Evolutionary conservation across 176 grass and related monocot genomes (phyloP).

Genomic region (Hyparrhenia diplandra): DNA sequence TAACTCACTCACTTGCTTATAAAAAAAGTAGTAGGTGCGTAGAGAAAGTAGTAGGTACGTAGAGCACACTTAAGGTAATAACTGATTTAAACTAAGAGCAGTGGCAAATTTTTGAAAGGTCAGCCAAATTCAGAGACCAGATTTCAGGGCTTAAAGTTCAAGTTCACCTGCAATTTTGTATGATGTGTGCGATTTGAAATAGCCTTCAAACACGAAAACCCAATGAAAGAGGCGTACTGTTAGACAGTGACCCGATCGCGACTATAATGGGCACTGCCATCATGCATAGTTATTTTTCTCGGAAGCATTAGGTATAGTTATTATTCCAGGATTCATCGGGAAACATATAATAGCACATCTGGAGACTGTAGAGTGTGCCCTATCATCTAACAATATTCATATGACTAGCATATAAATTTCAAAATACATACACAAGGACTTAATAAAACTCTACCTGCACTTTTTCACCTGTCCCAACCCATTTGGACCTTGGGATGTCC

Average conservation of each 20-base stretch:
- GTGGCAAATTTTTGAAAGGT: neutral
- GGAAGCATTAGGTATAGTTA: neutral
- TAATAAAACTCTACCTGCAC: constrained; percentile 26
- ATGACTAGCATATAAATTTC: neutral
- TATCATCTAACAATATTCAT: neutral
- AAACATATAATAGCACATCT: neutral
- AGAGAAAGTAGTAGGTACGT: too few species aligned
- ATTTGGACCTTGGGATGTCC: constrained; percentile 47
- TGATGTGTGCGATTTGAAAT: neutral
- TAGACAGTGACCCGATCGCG: neutral
- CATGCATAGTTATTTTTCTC: neutral
- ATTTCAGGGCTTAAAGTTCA: neutral
- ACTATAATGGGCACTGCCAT: neutral
- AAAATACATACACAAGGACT: neutral
- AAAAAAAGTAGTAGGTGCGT: neutral
- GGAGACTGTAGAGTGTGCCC: neutral
- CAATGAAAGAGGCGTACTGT: neutral
- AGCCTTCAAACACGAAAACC: neutral
- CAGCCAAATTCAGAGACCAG: neutral
- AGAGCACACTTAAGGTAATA: neutral
- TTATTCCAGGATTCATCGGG: neutral
- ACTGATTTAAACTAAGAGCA: neutral
- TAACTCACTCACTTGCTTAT: neutral
- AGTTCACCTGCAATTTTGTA: neutral
- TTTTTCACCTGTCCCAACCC: constrained; percentile 59